phyloP scores from a whole-genome alignment of 2,329 filamentous ascomycete genomes.

The Magnaporthiopsis incrustans region DNA sequence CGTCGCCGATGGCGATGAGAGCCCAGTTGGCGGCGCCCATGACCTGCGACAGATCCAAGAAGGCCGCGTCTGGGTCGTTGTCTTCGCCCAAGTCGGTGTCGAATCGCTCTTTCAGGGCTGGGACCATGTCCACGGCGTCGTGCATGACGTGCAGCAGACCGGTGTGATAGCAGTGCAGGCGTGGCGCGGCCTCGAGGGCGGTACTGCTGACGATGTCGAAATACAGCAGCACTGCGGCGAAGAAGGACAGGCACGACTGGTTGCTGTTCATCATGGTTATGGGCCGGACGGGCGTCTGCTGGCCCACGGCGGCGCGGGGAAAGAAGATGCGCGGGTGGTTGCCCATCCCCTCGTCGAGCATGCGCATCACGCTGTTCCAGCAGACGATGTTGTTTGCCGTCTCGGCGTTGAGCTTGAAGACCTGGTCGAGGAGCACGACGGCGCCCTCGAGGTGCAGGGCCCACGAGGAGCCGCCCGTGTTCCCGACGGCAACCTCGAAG shows the following conservation, averaged over 20 bases:
- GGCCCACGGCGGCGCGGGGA: not conserved
- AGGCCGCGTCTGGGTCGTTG: not conserved
- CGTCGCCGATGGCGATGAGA: slow-evolving; percentile 44
- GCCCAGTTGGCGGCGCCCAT: slow-evolving; percentile 51
- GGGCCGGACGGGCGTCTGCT: not conserved
- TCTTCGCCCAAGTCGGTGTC: not conserved
- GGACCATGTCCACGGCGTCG: slow-evolving; percentile 9
- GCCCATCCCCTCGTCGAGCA: slow-evolving; percentile 12
- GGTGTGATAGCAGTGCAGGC: slow-evolving; percentile 23
- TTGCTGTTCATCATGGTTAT: slow-evolving; percentile 21
- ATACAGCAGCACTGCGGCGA: slow-evolving; percentile 24
- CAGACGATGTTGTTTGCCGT: slow-evolving; percentile 9
- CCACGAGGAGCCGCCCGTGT: slow-evolving; percentile 30
- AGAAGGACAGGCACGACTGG: slow-evolving; percentile 26
- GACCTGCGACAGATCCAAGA: slow-evolving; percentile 38
- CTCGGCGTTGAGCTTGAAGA: slow-evolving; percentile 20
- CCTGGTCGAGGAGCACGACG: slow-evolving; percentile 28
- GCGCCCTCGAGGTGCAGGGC: slow-evolving; percentile 36
- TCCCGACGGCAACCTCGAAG: slow-evolving; percentile 27
- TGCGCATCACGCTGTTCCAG: slow-evolving; percentile 16
- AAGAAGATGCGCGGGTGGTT: slow-evolving; percentile 7
- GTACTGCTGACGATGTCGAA: slow-evolving; percentile 29
- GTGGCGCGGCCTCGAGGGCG: slow-evolving; percentile 23
- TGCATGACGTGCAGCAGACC: slow-evolving; percentile 24
- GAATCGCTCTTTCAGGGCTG: not conserved